Evolutionary conservation across 768 basidiomycete species (phyloP).

Genomic region (Tricholoma sp.): DNA sequence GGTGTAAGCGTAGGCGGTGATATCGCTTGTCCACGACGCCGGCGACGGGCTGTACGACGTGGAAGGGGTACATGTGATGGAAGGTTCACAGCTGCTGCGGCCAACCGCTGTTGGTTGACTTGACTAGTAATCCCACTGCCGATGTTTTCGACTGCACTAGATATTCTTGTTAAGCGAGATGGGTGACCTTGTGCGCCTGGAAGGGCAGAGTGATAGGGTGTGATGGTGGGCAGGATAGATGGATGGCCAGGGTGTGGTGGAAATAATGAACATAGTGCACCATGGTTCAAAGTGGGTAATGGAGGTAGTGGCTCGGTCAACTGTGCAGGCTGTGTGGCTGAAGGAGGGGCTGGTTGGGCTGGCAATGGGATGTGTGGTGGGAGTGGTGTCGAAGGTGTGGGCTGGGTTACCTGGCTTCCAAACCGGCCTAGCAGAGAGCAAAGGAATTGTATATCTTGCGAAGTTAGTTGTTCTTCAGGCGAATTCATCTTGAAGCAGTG

Average conservation of each 20-base stretch:
- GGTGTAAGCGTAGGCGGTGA: neutral
- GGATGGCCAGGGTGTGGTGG: neutral
- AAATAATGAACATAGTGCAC: neutral
- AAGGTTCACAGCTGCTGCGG: neutral
- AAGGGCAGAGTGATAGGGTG: neutral
- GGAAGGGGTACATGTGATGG: neutral
- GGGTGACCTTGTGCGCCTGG: neutral
- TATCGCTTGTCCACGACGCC: neutral
- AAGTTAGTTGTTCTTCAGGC: neutral
- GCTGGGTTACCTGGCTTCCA: neutral
- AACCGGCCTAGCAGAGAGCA: neutral
- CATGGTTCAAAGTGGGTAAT: neutral
- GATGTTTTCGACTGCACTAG: neutral
- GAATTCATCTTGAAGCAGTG: neutral
- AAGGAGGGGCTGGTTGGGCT: neutral
- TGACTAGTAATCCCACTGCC: neutral
- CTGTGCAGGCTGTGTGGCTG: neutral
- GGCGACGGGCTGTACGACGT: neutral
- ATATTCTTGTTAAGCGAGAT: neutral
- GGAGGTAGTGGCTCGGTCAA: neutral
- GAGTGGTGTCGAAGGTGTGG: neutral
- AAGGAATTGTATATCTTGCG: neutral
- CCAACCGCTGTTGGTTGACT: neutral
- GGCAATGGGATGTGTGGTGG: neutral
- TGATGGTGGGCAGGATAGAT: neutral